A percentile compares a stretch with the other conserved stretches of the same genome.
Conservation (phyloP, 768 basidiomycete genomes). For the Cystofilobasidium bisporidii region DNA sequence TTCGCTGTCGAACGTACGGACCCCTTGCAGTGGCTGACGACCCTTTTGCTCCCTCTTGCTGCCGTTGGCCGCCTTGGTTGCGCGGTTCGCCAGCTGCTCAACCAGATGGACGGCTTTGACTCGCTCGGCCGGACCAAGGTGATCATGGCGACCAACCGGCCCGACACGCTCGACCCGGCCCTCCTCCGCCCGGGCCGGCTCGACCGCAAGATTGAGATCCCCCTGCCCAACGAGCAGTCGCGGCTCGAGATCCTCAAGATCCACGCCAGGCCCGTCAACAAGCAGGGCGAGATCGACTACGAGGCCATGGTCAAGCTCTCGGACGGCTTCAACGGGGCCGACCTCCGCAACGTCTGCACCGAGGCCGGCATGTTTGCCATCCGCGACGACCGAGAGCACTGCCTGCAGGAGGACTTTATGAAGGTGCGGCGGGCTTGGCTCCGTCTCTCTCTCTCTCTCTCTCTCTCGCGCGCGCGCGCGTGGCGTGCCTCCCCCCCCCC, state of each 20-base stretch:
- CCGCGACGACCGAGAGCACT: constrained; percentile 56
- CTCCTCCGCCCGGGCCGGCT: constrained; percentile 89
- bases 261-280: constrained; percentile 86
- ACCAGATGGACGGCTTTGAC: constrained; percentile 99
- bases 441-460: constrained; percentile 35
- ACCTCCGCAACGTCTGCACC: constrained; percentile 68
- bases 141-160: constrained; percentile 99
- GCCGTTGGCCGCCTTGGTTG: too few relatives aligned
- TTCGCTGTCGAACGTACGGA: too few relatives aligned
- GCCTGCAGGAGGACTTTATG: constrained; percentile 15
- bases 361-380: constrained; percentile 88
- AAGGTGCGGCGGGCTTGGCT: neutral
- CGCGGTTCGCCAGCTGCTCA: constrained; percentile 68
- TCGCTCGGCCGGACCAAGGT: constrained; percentile 89
- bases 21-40: neutral
- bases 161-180: constrained; percentile 94
- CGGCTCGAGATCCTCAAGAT: constrained; percentile 96
- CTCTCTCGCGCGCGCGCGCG: neutral
- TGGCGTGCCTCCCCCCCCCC: too few relatives aligned
- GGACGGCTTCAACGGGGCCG: constrained; percentile 80
- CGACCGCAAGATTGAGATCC: constrained; percentile 96
- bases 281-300: constrained; percentile 89
- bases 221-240: constrained; percentile 92
- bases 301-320: constrained; percentile 81
- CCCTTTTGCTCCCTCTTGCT: too few relatives aligned